Evolutionary conservation across 1,284 basidiomycete species (phyloP).

Genomic region (Omphalotus olearius): DNA sequence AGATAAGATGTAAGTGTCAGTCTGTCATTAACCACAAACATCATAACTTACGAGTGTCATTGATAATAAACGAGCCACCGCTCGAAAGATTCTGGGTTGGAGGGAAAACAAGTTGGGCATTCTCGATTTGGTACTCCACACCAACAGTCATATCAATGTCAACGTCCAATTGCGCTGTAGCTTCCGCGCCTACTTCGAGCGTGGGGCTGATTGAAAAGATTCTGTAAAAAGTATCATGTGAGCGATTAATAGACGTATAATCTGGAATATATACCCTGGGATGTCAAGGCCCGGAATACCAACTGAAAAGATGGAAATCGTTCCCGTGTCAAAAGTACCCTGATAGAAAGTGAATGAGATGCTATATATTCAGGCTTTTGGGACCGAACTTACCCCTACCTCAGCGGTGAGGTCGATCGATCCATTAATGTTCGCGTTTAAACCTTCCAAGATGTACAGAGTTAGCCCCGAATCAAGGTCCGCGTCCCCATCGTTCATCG

Average conservation of each 20-base stretch:
- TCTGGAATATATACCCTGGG: slow-evolving; percentile 12
- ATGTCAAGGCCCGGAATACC: slow-evolving; percentile 17
- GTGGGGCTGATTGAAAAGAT: slow-evolving; percentile 14
- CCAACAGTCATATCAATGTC: slow-evolving; percentile 13
- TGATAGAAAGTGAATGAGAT: background rate
- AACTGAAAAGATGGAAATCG: slow-evolving; percentile 12
- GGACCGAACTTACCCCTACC: background rate
- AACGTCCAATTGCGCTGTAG: slow-evolving; percentile 11
- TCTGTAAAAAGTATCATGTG: background rate
- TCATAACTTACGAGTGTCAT: slow-evolving; percentile 28
- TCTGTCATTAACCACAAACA: no score
- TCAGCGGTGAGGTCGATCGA: slow-evolving; percentile 8
- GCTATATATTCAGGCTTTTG: background rate
- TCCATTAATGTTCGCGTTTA: slow-evolving; percentile 12
- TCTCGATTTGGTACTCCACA: slow-evolving; percentile 17
- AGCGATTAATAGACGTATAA: background rate
- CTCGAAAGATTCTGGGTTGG: slow-evolving; percentile 15
- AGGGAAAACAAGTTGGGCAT: slow-evolving; percentile 35
- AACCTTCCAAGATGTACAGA: background rate
- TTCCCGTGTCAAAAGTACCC: slow-evolving; percentile 12
- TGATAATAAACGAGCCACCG: slow-evolving; percentile 28
- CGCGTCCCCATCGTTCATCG: background rate
- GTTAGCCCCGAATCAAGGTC: background rate
- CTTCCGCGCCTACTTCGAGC: slow-evolving; percentile 13
- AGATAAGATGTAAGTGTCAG: no score